These are phyloP conservation scores for Lithospermum erythrorhizon DNA, from an alignment of 257 asterid species.

Conservation along the genomic window DNA sequence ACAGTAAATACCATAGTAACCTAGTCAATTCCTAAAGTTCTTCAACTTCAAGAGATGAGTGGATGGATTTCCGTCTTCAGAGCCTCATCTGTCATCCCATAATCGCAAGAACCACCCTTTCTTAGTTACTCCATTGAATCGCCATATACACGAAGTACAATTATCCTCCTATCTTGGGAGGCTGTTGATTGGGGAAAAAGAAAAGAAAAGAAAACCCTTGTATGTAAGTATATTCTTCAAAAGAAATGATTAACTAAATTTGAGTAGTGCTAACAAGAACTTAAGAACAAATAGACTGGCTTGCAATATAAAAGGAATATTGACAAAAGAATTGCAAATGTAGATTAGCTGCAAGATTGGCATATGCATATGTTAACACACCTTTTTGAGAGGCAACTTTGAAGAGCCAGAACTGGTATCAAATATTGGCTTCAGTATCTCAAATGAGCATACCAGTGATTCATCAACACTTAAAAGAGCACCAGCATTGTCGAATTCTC, in stretches of 20 bases:
- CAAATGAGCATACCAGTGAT: constrained; percentile 59
- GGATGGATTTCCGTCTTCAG: constrained; percentile 1
- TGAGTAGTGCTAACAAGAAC: no score
- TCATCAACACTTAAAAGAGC: constrained; percentile 66
- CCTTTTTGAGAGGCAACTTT: constrained; percentile 57
- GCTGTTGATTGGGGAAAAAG: constrained; percentile 11
- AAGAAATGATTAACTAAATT: no score
- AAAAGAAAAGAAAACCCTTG: no score
- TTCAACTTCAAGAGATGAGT: not conserved
- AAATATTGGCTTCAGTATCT: constrained; percentile 49
- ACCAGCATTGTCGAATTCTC: constrained; percentile 74
- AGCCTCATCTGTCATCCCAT: constrained; percentile 8
- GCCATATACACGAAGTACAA: constrained; percentile 3
- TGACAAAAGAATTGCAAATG: not conserved
- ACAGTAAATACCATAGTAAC: constrained; percentile 3
- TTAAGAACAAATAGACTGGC: no score
- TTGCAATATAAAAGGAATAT: not conserved
- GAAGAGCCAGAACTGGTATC: constrained; percentile 14
- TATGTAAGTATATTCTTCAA: no score
- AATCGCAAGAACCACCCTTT: constrained; percentile 6
- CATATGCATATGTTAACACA: constrained; percentile 8
- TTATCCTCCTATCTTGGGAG: constrained; percentile 18
- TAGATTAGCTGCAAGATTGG: not conserved
- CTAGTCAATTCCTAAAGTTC: not conserved
- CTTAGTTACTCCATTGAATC: constrained; percentile 1